Evolutionary conservation across 306 rosid species (phyloP).

Genomic region (Malus asiatica): DNA sequence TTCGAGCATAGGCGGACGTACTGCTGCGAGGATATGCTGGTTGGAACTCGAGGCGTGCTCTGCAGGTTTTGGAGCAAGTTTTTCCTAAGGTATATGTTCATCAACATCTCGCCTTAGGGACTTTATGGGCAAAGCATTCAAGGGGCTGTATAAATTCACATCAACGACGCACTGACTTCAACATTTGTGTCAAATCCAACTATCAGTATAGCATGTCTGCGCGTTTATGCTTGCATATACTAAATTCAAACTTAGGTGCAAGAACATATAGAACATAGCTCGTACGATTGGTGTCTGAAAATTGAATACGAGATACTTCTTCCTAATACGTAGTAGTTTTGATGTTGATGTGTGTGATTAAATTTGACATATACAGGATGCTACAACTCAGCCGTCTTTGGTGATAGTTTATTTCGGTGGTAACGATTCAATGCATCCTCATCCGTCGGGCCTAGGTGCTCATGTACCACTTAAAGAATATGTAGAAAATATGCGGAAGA

Average conservation of each 20-base stretch:
- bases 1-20: slow-evolving; percentile 47
- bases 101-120: too few species aligned
- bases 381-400: slow-evolving; percentile 53
- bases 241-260: too few species aligned
- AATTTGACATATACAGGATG: slow-evolving; percentile 35
- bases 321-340: background rate
- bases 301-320: too few species aligned
- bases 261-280: too few species aligned
- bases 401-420: slow-evolving; percentile 87
- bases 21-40: slow-evolving; percentile 56
- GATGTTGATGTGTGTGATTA: background rate
- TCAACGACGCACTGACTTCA: too few species aligned
- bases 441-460: slow-evolving; percentile 47
- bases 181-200: too few species aligned
- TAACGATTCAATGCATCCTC: slow-evolving; percentile 54
- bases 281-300: too few species aligned
- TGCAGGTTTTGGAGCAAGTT: slow-evolving; percentile 40
- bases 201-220: too few species aligned
- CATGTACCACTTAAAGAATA: slow-evolving; percentile 81
- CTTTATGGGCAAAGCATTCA: too few species aligned
- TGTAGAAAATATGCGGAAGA: slow-evolving; percentile 64
- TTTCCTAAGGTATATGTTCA: slow-evolving; percentile 51
- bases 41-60: slow-evolving; percentile 79
- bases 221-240: too few species aligned
- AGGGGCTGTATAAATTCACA: too few species aligned